Base-by-base conservation (phyloP, 225 moss, liverwort and hornwort genomes). In the Climacium dendroides region DNA sequence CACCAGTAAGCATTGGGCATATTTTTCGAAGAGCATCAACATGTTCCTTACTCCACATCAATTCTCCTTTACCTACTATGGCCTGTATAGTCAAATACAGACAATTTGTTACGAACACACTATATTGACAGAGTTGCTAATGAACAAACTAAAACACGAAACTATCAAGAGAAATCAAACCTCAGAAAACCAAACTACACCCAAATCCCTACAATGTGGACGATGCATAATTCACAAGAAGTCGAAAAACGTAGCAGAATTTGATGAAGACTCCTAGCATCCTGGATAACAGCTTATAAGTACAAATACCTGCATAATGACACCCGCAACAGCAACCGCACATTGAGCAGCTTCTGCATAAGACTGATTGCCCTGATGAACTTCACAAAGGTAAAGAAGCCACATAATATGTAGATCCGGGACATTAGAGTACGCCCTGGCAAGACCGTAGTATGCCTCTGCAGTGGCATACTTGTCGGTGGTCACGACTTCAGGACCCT, bases 311-410 rank as follows among this genome's bases (percentile, higher is more conserved):
- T 99, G 96, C 99, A 99, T 99, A 55, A 99, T 97, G 78, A 99
- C 99, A 78, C 99, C 97, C 72, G 99, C 99, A 84, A 99, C 99
- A 83, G 99, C 99, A 80, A 99, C 97, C 47, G 97, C 97, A 96
- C 99, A 99, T 79, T 99, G 99, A 61, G 97, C 97, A 91, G 99
- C 95, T 91, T 99, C 99, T 84, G 99, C 99, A 94, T 96, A 99
- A 52, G 99, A 99, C 83, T 97, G 99, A 83, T 97, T 99, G 81
- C 95, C 95, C 87, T 99, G 99, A 90, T 99, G 99, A 88, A 95
- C 95, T 88, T 99, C 99, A 91, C 97, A 97, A 70, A 99, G 92
- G 89, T 99, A 97, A 45, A 97, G 94, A 90, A 99, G 96, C 99
- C 97, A 99, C 99, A 99, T 97, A 60, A 99, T 97, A 79, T 97